A percentile compares a stretch with the other conserved stretches of the same genome.
These are phyloP conservation scores for Eucalyptus curtisii DNA, from an alignment of 345 rosid species.

Conservation along the genomic window DNA sequence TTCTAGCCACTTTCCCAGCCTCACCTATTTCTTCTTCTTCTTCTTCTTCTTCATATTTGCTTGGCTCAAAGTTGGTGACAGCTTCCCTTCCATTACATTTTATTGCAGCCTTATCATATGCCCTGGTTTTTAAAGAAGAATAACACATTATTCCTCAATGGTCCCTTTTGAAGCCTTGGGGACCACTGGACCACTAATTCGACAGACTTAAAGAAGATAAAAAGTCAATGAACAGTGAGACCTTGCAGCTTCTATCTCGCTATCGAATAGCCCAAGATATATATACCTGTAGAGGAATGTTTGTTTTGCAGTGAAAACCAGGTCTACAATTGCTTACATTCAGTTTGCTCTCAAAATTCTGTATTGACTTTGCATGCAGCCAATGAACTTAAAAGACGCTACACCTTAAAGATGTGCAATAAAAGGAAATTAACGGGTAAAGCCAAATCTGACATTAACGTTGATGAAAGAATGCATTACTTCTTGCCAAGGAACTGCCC, in stretches of 20 bases:
- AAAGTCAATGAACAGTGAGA: neutral
- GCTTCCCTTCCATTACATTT: constrained; percentile 89
- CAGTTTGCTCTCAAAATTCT: neutral
- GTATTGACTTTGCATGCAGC: neutral
- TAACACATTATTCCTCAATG: neutral
- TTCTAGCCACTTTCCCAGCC: constrained; percentile 14
- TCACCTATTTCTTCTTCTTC: constrained; percentile 7
- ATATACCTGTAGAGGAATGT: constrained; percentile 61
- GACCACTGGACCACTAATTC: neutral
- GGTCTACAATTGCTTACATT: neutral
- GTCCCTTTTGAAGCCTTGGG: neutral
- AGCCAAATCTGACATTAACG: neutral
- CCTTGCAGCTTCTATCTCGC: constrained; percentile 97
- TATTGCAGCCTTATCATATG: constrained; percentile 91
- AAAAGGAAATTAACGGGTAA: neutral
- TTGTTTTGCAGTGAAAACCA: neutral
- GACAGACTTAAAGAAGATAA: neutral
- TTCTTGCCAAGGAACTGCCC: constrained; percentile 76
- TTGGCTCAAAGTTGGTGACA: constrained; percentile 80
- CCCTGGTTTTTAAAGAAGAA: constrained; percentile 27
- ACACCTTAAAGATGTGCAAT: neutral
- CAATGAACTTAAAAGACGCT: neutral
- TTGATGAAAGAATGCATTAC: constrained; percentile 15
- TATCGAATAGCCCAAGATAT: constrained; percentile 90
- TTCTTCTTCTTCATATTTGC: constrained; percentile 38